Evolutionary conservation across 495 filamentous ascomycete genomes (phyloP), one percentile per base, ranked within the genome.

Genomic region (Lasiosphaeris hirsuta): DNA sequence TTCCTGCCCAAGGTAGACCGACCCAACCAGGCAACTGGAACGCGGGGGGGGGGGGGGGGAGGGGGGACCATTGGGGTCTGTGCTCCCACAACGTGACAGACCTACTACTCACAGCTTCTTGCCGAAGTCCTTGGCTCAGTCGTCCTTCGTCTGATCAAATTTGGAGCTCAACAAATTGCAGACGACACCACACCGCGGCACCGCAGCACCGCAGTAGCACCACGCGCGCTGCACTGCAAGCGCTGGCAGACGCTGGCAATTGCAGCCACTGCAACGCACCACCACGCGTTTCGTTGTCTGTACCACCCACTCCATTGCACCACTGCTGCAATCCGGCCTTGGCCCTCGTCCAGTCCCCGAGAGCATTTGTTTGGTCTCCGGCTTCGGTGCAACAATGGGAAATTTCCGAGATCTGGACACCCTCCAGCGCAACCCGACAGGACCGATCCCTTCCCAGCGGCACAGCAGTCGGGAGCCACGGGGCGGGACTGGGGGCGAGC

Each of bases 1-100:
- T 55, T 34, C 54, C 53, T 42, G 53, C 19, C 49, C 46, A 41
- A 41, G 19, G 46, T 41, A 37, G 17, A 30, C 14, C 14, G 34
- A 39, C 48, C 35, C 45, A 39, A 60, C 46, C 58, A 51, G 52
- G 45, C 46, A 50, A 56, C 35, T 60, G 58, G 54, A 55, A 55
- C 53, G 42, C 35, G 36, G 13, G 37, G 33, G 48, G 34, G 15
- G 52, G 52, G 40, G 41, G 40, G 42, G 42, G 42, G 15, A 44
- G 42, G 23, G 23, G 17, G 4, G 43, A 45, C 49, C 46, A 49
- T 30, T 30, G 23, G 7, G 49, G 49, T 51, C 49, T 51, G 49
- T 50, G 35, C 19, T 35, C 30, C 36, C n/a, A 14, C 37, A 36
- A 39, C 36, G n/a, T n/a, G n/a, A n/a, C n/a, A n/a, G n/a, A n/a